A percentile compares a stretch with the other conserved stretches of the same genome.
Conservation (phyloP, 352 stramenopile genomes). For the Pythium volutum region DNA sequence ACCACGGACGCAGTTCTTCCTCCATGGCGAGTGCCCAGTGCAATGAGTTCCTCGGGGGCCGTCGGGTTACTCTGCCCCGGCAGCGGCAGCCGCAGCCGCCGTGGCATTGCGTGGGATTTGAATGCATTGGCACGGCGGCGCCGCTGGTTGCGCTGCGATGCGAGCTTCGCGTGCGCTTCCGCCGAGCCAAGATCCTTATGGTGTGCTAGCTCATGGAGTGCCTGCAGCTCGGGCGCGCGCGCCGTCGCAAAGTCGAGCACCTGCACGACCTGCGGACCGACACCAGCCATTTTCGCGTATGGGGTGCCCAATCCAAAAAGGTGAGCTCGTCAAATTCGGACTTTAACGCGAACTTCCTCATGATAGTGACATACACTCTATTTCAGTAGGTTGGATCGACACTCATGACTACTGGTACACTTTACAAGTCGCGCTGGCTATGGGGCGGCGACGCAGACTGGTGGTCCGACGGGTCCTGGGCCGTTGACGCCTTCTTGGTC, state of each 20-base stretch:
- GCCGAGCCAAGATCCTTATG: constrained; percentile 19
- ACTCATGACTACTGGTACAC: constrained; percentile 13
- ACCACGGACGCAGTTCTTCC: background rate
- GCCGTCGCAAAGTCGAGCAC: constrained; percentile 77
- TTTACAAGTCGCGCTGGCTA: constrained; percentile 4
- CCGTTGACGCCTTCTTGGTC: background rate
- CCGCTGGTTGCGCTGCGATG: constrained; percentile 55
- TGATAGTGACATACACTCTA: too few relatives aligned
- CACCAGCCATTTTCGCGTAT: constrained; percentile 28
- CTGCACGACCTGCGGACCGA: constrained; percentile 64
- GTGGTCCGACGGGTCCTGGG: constrained; percentile 5
- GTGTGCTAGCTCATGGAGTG: constrained; percentile 60
- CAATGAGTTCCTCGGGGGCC: constrained; percentile 23
- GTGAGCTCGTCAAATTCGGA: constrained; percentile 6
- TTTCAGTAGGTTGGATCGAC: too few relatives aligned
- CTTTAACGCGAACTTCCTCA: constrained; percentile 11
- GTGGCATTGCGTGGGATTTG: constrained; percentile 68
- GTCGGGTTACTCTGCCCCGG: background rate
- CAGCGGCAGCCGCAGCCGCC: constrained; percentile 49
- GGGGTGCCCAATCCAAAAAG: background rate
- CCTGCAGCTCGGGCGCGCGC: constrained; percentile 70
- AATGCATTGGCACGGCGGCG: constrained; percentile 76
- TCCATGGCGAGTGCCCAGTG: constrained; percentile 4
- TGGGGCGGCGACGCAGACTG: constrained; percentile 4
- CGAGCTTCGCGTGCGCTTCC: constrained; percentile 41